phyloP scores from a whole-genome alignment of 192 early-diverging fungal genomes.

The Backusella macrospora region DNA sequence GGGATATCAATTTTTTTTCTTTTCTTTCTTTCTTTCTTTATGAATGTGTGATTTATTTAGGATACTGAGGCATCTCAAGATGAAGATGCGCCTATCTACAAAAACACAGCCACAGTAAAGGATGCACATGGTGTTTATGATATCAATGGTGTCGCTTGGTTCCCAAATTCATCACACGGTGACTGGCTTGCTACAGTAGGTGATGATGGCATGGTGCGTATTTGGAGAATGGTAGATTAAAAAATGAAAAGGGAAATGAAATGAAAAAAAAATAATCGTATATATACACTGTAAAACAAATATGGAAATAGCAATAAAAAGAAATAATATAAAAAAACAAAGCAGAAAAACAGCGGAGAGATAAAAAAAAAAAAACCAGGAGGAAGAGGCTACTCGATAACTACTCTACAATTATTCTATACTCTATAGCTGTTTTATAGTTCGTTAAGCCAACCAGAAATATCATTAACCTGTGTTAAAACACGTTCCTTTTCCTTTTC shows the following conservation, averaged over 20 bases:
- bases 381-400: not conserved
- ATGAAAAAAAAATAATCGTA: not conserved
- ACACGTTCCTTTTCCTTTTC: constrained; percentile 30
- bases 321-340: not conserved
- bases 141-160: constrained; percentile 91
- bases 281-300: not conserved
- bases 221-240: constrained; percentile 66
- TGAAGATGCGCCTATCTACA: constrained; percentile 32
- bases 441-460: constrained; percentile 40
- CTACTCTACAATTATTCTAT: not conserved
- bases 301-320: not conserved
- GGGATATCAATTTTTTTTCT: not conserved
- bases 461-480: constrained; percentile 29
- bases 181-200: constrained; percentile 86
- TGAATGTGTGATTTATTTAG: not conserved
- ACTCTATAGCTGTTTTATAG: constrained; percentile 19
- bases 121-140: constrained; percentile 85
- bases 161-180: constrained; percentile 61
- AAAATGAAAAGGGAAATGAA: not conserved
- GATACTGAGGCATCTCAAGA: constrained; percentile 10
- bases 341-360: not conserved
- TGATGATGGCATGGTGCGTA: constrained; percentile 84
- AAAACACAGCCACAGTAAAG: constrained; percentile 45
- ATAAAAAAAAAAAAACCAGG: too few species aligned
- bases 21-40: not conserved